phyloP scores from a whole-genome alignment of 208 protist species.

The Trypanosomatidae sp. region DNA sequence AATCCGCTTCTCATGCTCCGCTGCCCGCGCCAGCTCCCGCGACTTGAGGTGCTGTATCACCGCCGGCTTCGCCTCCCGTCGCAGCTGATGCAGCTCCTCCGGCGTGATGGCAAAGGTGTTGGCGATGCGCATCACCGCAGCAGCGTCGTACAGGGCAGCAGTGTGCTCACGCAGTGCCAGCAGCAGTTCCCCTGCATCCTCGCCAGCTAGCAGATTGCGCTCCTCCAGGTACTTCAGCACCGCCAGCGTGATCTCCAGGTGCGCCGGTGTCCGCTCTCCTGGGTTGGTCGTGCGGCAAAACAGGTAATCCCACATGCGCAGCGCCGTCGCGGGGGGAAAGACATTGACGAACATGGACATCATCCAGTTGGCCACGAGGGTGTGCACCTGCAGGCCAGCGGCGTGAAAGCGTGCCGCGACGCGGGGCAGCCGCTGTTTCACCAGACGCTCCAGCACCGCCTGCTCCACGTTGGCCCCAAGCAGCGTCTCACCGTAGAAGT shows the following conservation, averaged over 20 bases:
- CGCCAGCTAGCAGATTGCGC: conserved; percentile 18
- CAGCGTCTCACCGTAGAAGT: conserved; percentile 65
- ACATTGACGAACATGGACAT: conserved; percentile 72
- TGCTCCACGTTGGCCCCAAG: conserved; percentile 72
- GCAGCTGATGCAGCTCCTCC: conserved; percentile 38
- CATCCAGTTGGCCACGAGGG: conserved; percentile 60
- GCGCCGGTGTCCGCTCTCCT: conserved; percentile 27
- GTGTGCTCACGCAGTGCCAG: conserved; percentile 29
- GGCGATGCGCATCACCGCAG: conserved; percentile 30
- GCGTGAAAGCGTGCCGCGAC: conserved; percentile 32
- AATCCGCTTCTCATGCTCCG: conserved; percentile 19
- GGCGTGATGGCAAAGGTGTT: conserved; percentile 22
- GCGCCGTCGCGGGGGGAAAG: conserved; percentile 46
- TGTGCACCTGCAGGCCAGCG: conserved; percentile 45
- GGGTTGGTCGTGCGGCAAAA: conserved; percentile 26
- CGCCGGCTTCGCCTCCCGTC: conserved; percentile 25
- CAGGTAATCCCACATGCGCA: conserved; percentile 71
- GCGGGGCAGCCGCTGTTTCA: conserved; percentile 46
- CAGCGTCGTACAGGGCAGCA: conserved; percentile 36
- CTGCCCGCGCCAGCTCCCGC: conserved; percentile 11
- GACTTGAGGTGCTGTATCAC: conserved; percentile 25
- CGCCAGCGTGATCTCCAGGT: conserved; percentile 54
- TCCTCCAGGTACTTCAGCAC: conserved; percentile 48
- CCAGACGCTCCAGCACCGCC: conserved; percentile 38
- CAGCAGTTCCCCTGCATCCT: conserved; percentile 38